Evolutionary conservation across 2,329 filamentous ascomycete genomes (phyloP), one percentile per base, ranked within the genome.

Genomic region (Elsinoe necatrix): DNA sequence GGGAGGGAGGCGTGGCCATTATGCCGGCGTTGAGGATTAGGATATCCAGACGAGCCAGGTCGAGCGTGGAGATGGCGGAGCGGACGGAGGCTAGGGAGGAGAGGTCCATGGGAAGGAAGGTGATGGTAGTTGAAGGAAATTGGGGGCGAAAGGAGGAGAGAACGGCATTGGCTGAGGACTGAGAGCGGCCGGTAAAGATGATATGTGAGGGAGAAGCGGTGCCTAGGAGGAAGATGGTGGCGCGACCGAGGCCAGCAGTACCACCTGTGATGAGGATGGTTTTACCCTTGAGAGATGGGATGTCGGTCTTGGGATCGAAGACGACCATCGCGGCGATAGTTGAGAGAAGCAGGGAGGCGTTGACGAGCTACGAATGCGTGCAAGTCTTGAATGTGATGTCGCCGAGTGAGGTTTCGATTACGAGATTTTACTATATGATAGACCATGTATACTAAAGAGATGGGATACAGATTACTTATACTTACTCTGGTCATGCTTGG

Each of bases 181-280:
- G 68, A 18, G 70, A 76, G 48, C 79, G 76, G 2, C 77, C 76
- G 11, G 73, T 77, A 54, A 81, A 71, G 67, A 77, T 80, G 57
- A 81, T 75, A 52, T 77, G 73, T 1, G 69, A 68, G 1, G 78
- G 77, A 9, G 67, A 64, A 61, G 80, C 77, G 56, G 68, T 68
- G 12, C 72, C 72, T 29, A 78, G 68, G 56, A 75, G 70, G 35
- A 72, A 64, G 51, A 77, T 64, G 9, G 74, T 73, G 62, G 76
- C 72, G 64, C 71, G 72, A 31, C 76, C 76, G 23, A 77, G 68
- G 7, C 75, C 75, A 23, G 67, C 62, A 60, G 76, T 77, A 25
- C 75, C 59, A 23, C 57, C 59, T 21, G 66, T 68, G 47, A 68
- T 58, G 8, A 68, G 51, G 31, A 65, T 64, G 31, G 66, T 61